Conservation (phyloP, 2,329 filamentous ascomycete species). For the Ciborinia camelliae region DNA sequence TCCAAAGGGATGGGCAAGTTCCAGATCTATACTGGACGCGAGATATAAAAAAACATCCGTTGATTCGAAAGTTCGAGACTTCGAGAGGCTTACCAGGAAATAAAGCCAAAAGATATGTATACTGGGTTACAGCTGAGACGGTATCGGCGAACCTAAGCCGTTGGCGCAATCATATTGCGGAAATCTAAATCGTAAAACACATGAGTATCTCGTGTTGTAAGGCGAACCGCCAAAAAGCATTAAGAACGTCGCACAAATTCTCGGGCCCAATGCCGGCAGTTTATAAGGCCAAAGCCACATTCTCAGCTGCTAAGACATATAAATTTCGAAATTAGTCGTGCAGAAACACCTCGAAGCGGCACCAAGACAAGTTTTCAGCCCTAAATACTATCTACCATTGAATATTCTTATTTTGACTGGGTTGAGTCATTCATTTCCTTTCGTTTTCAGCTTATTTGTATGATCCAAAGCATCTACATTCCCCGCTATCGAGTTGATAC, state of each 20-base stretch:
- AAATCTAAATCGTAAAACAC: neutral
- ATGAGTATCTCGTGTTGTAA: conserved; percentile 2
- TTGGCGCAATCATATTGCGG: neutral
- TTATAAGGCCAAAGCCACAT: conserved; percentile 9
- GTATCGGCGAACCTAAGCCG: neutral
- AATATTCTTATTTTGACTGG: neutral
- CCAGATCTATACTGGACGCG: neutral
- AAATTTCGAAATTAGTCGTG: neutral
- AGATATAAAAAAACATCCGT: neutral
- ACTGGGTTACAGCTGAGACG: neutral
- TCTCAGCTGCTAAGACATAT: conserved; percentile 6
- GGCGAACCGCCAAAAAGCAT: neutral
- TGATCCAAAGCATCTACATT: neutral
- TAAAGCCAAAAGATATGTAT: neutral
- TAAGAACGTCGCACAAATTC: neutral
- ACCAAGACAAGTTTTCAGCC: neutral
- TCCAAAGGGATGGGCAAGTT: neutral
- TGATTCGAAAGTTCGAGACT: neutral
- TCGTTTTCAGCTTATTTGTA: conserved; percentile 8
- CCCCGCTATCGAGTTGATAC: neutral
- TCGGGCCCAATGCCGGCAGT: neutral
- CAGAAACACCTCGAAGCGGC: neutral
- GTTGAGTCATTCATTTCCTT: neutral
- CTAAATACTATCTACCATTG: neutral
- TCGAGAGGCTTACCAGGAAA: neutral